These are phyloP conservation scores for Porogramme epimiltina DNA, from an alignment of 1,284 basidiomycete species.

Conservation along the genomic window DNA sequence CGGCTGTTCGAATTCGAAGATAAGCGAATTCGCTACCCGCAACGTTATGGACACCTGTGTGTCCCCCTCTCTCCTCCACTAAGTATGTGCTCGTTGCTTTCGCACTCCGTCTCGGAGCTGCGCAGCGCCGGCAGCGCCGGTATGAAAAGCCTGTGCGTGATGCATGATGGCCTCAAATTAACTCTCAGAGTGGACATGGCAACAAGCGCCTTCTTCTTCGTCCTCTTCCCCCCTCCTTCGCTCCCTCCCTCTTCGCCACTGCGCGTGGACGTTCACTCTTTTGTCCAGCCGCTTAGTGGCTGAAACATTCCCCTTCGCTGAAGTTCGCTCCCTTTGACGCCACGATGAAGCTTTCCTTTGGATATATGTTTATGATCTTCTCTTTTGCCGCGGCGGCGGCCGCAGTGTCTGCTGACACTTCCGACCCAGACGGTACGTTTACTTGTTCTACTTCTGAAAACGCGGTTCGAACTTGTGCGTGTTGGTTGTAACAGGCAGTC, in stretches of 20 bases:
- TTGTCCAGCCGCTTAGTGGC: conserved; percentile 7
- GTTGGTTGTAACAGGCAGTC: not conserved
- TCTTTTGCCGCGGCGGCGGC: conserved; percentile 1
- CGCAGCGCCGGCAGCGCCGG: not conserved
- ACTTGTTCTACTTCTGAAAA: no score
- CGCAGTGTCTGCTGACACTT: conserved; percentile 3
- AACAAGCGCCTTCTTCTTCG: conserved; percentile 17
- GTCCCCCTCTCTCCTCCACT: conserved; percentile 6
- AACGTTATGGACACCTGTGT: conserved; percentile 16
- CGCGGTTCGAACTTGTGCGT: no score
- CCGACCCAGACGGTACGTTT: conserved; percentile 3
- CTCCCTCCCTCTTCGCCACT: conserved; percentile 1
- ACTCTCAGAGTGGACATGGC: conserved; percentile 4
- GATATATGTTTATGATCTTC: conserved; percentile 2
- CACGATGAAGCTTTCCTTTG: conserved; percentile 15
- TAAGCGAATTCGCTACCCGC: no score
- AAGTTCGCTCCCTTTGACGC: not conserved
- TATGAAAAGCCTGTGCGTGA: not conserved
- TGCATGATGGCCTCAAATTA: conserved; percentile 12
- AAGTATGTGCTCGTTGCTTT: not conserved
- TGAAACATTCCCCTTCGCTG: not conserved
- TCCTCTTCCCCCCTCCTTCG: conserved; percentile 9
- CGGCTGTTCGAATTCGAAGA: no score
- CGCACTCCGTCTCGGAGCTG: not conserved
- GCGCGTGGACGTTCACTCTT: conserved; percentile 18